Conservation (phyloP, 805 yeast genomes). For the Suhomyces prunicola region DNA sequence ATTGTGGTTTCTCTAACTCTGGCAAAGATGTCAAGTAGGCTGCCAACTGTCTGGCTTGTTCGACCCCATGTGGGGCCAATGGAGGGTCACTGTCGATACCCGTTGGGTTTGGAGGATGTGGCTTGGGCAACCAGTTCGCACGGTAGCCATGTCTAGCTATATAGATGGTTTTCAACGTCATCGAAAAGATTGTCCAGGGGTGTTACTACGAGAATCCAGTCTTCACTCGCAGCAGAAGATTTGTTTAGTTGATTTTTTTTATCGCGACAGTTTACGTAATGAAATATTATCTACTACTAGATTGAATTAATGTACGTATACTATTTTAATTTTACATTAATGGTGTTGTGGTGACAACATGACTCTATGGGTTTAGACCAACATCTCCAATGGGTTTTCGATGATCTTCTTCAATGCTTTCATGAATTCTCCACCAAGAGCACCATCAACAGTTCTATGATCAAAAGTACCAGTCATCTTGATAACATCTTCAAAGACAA, state of each 20-base stretch:
- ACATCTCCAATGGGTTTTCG: slow-evolving; percentile 94
- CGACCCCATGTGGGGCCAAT: slow-evolving; percentile 81
- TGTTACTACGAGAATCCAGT: not conserved
- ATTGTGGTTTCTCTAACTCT: slow-evolving; percentile 57
- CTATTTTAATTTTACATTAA: not conserved
- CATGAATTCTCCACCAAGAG: slow-evolving; percentile 95
- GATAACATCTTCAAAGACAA: slow-evolving; percentile 87
- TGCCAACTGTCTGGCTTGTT: slow-evolving; percentile 81
- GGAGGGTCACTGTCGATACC: slow-evolving; percentile 90
- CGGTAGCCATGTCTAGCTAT: slow-evolving; percentile 87
- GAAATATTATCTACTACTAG: not conserved
- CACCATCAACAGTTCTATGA: slow-evolving; percentile 97
- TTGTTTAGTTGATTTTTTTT: not conserved
- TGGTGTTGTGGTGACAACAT: not conserved
- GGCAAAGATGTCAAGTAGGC: slow-evolving; percentile 46
- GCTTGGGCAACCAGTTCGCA: slow-evolving; percentile 75
- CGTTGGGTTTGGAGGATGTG: slow-evolving; percentile 79
- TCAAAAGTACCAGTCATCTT: slow-evolving; percentile 96
- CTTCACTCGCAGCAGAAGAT: not conserved
- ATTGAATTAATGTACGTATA: not conserved
- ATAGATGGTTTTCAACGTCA: slow-evolving; percentile 55
- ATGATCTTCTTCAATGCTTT: slow-evolving; percentile 85
- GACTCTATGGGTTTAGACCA: slow-evolving; percentile 49
- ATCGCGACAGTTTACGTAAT: not conserved
- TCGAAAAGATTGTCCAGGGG: slow-evolving; percentile 5